Base-by-base conservation (phyloP, 805 yeast species). In the Myxozyma lipomycoides region DNA sequence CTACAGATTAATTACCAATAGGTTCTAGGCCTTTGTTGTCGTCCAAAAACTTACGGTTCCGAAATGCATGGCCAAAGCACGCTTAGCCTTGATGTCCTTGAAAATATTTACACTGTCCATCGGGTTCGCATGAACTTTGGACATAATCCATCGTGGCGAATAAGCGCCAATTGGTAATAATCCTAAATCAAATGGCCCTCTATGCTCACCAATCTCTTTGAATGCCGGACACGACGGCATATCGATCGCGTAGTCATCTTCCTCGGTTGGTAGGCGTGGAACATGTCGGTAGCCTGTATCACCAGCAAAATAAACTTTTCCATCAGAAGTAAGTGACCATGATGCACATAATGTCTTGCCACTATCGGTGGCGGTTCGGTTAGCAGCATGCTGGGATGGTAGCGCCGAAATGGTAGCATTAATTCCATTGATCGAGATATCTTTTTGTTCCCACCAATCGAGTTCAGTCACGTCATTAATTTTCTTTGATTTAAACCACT, bases 371-470 rank as follows among this genome's bases (percentile, higher is more conserved):
- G 42, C 17, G 17, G 35, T 15, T 4, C 58, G 42, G 35, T 47
- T 46, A 7, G 56, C 41, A 17, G 30, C 43, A 37, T 53, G 58
- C 40, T 53, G 55, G 17, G 49, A 49, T 7, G 55, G 52, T 21
- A 49, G 35, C 12, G 49, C 47, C 3, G 48, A 34, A 9, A 48
- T n/a, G 9, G 51, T 45, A 3, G 51, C 52, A 1, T 22, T 35
- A 19, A 42, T 34, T 22, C 51, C 53, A 35, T 38, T n/a, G 15
- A 49, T 45, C 5, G 45, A n/a, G 32, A 53, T 25, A 4, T 39
- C 52, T n/a, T 43, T 46, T 26, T 76, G 70, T 45, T 88, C 89
- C 98, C 98, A 90, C 97, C 97, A 90, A 61, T 84, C 83, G 78
- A 91, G 74, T 64, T 90, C 97, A 1, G 82, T 72, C 6, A 80